A percentile compares a stretch with the other conserved stretches of the same genome.
Evolutionary conservation across 2,329 filamentous ascomycete genomes (phyloP).

Genomic region (Intubia oerlemansii): DNA sequence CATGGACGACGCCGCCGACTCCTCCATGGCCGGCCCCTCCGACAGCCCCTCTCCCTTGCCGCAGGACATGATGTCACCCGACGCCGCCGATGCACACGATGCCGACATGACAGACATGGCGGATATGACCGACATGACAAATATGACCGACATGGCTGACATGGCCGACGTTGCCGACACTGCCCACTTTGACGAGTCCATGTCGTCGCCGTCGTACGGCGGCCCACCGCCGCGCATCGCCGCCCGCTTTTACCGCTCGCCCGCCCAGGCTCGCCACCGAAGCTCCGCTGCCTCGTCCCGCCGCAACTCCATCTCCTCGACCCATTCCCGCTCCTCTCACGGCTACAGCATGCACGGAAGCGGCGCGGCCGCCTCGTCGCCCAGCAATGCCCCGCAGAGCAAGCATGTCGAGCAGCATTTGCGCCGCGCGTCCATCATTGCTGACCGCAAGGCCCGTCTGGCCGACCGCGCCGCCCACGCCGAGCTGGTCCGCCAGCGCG

Average conservation of each 20-base stretch:
- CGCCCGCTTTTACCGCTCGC: slow-evolving; percentile 51
- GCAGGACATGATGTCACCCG: too few relatives aligned
- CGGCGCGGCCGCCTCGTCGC: not conserved
- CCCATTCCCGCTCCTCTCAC: slow-evolving; percentile 47
- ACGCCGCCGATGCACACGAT: too few relatives aligned
- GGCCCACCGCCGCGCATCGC: slow-evolving; percentile 57
- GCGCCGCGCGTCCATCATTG: slow-evolving; percentile 59
- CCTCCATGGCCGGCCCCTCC: not conserved
- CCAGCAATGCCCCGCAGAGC: slow-evolving; percentile 39
- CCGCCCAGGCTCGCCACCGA: slow-evolving; percentile 41
- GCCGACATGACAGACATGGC: too few relatives aligned
- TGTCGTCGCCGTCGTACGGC: too few relatives aligned
- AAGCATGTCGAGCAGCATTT: slow-evolving; percentile 61
- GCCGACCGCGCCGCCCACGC: slow-evolving; percentile 65
- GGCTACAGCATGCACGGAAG: slow-evolving; percentile 29
- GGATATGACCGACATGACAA: too few relatives aligned
- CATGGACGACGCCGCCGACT: slow-evolving; percentile 3
- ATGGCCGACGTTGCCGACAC: too few relatives aligned
- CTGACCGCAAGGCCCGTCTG: slow-evolving; percentile 58
- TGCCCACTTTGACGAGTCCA: too few relatives aligned
- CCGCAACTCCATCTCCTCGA: slow-evolving; percentile 60
- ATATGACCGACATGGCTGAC: too few relatives aligned
- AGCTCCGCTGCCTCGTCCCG: slow-evolving; percentile 60
- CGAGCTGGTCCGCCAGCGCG: slow-evolving; percentile 60
- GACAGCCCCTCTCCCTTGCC: slow-evolving; percentile 10